Conservation (phyloP, 345 rosid species). For the Brassica nigra region DNA sequence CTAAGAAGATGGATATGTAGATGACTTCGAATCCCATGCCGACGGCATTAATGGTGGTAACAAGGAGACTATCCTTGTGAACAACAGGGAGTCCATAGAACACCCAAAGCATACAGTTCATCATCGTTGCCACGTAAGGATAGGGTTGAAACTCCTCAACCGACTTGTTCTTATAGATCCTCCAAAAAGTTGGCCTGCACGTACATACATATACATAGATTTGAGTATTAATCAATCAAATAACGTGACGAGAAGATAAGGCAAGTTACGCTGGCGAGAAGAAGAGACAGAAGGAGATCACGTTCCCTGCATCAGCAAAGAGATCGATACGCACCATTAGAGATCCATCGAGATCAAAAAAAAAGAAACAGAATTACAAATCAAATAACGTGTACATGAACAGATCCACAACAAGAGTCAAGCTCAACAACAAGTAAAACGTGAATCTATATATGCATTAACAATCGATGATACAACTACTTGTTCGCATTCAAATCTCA, state of each 20-base stretch:
- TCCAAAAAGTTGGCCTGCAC: constrained; percentile 42
- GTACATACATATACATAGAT: neutral
- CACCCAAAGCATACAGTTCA: constrained; percentile 58
- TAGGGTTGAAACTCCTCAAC: constrained; percentile 54
- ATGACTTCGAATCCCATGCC: constrained; percentile 43
- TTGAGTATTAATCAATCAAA: neutral
- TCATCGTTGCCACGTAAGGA: constrained; percentile 49
- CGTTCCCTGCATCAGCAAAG: constrained; percentile 46
- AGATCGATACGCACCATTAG: neutral
- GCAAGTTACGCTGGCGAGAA: constrained; percentile 52
- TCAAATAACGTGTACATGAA: neutral
- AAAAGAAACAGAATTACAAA: neutral
- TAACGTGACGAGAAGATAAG: neutral
- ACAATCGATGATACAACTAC: neutral
- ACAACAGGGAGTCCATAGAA: constrained; percentile 62
- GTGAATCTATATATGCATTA: neutral
- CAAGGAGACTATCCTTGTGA: constrained; percentile 49
- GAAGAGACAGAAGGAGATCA: constrained; percentile 55
- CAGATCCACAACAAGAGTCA: neutral
- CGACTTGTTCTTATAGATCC: constrained; percentile 42
- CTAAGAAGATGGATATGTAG: constrained; percentile 36
- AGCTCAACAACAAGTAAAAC: neutral
- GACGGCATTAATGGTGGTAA: constrained; percentile 45
- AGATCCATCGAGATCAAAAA: neutral
- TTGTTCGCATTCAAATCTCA: neutral